Evolutionary conservation across 2,329 filamentous ascomycete species (phyloP), one percentile per base, ranked within the genome.

Genomic region (Cryphonectria japonica): DNA sequence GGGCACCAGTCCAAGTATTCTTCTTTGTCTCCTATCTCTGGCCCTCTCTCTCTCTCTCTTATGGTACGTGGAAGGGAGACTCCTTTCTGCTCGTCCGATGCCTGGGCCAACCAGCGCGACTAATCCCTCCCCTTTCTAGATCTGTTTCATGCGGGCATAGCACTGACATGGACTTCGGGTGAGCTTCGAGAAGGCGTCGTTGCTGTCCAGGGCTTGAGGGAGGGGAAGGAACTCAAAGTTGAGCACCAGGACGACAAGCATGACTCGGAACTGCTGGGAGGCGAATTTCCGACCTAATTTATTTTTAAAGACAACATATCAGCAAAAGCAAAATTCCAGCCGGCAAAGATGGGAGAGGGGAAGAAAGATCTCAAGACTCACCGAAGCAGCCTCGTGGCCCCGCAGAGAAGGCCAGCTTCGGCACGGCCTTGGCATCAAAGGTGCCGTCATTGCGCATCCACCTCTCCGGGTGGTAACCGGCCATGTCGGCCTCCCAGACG

Each of bases 221-320:
- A 75, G 59, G 19, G 72, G 68, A 65, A 75, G 54, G n/a, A 77
- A 75, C 66, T 75, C 73, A 19, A 76, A 76, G 26, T 68, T 74
- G 54, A 75, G 61, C 19, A 74, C 41, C 14, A 76, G 65, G 29
- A 76, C 67, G 19, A 74, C 73, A 4, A 77, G 70, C 43, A 77
- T 66, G 26, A 76, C 75, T 16, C 70, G 71, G 8, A 77, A 69
- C 34, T 78, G 74, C 67, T 74, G 71, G 63, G 70, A 70, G 1
- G 75, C 76, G 32, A 78, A 73, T 37, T 73, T 67, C 26, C 74
- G 74, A 8, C 74, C 72, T 75, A 26, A n/a, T 22, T 50, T 50
- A 2, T 39, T 50, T 22, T 50, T 22, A 8, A 9, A 8, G 6
- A 50, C 7, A 16, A 6, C 16, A n/a, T n/a, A 19, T 50, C 19